These are phyloP conservation scores for Tuber melanosporum DNA, from an alignment of 495 filamentous ascomycete species.

Conservation along the genomic window DNA sequence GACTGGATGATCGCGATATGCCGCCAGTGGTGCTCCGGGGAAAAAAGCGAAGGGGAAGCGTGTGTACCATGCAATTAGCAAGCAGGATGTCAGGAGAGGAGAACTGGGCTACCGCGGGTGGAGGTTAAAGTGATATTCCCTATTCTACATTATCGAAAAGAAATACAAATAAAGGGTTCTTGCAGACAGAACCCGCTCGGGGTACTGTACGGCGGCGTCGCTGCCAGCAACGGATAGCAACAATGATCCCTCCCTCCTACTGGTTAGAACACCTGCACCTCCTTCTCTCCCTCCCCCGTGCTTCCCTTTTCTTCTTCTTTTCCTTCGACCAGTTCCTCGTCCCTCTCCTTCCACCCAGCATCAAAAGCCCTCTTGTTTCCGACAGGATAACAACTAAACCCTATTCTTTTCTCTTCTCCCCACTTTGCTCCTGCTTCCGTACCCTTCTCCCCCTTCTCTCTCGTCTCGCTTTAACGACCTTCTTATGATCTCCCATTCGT, in stretches of 20 bases:
- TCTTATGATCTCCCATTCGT: background rate
- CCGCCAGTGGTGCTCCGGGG: background rate
- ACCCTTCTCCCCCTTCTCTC: background rate
- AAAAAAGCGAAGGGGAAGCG: background rate
- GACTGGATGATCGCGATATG: background rate
- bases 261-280: background rate
- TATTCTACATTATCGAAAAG: background rate
- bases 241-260: background rate
- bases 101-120: background rate
- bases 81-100: background rate
- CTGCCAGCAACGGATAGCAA: background rate
- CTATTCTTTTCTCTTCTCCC: background rate
- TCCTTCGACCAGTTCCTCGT: background rate
- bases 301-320: background rate
- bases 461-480: background rate
- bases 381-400: background rate
- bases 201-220: background rate
- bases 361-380: background rate
- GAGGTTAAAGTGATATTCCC: background rate
- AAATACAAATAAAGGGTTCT: no score
- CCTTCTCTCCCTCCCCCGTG: background rate
- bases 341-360: background rate
- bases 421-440: background rate
- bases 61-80: background rate
- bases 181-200: background rate